Evolutionary conservation across 768 basidiomycete genomes (phyloP), one percentile per base, ranked within the genome.

Genomic region (Leucocoprinus leucothites): DNA sequence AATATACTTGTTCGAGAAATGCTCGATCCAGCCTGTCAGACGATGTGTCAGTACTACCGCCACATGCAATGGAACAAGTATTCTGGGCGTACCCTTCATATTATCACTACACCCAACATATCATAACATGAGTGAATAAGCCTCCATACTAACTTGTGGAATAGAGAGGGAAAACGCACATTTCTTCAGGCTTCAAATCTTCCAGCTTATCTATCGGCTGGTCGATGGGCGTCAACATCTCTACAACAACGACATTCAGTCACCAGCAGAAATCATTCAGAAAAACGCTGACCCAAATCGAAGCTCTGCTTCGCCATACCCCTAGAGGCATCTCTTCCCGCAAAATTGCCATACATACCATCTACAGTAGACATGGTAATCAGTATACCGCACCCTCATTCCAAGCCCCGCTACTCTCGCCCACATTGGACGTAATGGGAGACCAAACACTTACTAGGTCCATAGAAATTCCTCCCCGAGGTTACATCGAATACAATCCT

Each of bases 261-360:
- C 25, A 9, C 18, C 19, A 4, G 11, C 28, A 16, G 16, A 24
- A 34, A 13, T 43, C 18, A 35, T 9, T 31, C 11, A 19, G 7
- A 28, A 44, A 14, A 28, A 18, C 14, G 57, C 1, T 18, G 64
- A 92, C 94, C 92, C n/a, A 75, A 26, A 62, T 95, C 95, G 61
- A 97, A 98, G 2, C 94, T 96, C 72, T 98, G 95, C 71, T 95
- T 97, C 6, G 96, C 96, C 91, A 98, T 95, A 3, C 96, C 95
- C 35, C 95, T 77, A 14, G 92, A 95, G 1, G 96, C 96, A 71
- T 99, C 96, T 47, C 95, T 73, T 4, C 96, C 97, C 2, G 97
- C 95, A 75, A 99, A 98, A 71, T 95, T 96, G 26, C 93, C 94
- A 65, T 98, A 98, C 82, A 94, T 92, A 0, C 95, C 96, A 63